Evolutionary conservation across 2,329 filamentous ascomycete genomes (phyloP).

Genomic region (Fusarium buharicum): DNA sequence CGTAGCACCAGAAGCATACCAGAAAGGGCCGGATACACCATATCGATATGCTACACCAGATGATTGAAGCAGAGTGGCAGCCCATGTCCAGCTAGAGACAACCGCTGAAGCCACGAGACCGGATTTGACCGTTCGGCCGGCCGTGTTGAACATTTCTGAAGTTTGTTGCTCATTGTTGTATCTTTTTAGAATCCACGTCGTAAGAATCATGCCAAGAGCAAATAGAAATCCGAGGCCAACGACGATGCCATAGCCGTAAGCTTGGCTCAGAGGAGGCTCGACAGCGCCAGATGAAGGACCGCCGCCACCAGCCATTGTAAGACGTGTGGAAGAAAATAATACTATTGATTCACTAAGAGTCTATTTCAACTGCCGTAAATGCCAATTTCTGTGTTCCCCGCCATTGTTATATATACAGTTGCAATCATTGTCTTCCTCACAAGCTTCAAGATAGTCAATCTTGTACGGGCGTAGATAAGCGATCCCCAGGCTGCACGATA

Average conservation of each 20-base stretch:
- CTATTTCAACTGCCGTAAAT: neutral
- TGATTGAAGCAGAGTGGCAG: constrained; percentile 81
- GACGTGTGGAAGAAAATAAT: constrained; percentile 3
- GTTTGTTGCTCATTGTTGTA: constrained; percentile 78
- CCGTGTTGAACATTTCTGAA: constrained; percentile 91
- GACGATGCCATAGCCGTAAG: constrained; percentile 81
- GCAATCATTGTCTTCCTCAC: neutral
- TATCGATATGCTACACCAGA: constrained; percentile 86
- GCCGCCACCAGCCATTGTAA: constrained; percentile 34
- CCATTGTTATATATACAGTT: constrained; percentile 11
- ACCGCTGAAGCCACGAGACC: constrained; percentile 89
- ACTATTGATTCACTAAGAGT: neutral
- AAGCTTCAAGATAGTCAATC: constrained; percentile 7
- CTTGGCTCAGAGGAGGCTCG: constrained; percentile 60
- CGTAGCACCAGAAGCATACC: constrained; percentile 73
- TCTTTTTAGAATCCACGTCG: constrained; percentile 33
- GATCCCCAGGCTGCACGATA: constrained; percentile 3
- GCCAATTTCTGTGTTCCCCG: accelerated
- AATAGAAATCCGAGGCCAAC: constrained; percentile 79
- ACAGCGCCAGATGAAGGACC: constrained; percentile 32
- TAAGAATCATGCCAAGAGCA: constrained; percentile 71
- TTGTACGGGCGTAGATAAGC: constrained; percentile 29
- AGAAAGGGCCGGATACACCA: constrained; percentile 70
- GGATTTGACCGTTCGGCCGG: constrained; percentile 87
- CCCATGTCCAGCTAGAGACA: constrained; percentile 95